Evolutionary conservation across 768 basidiomycete species (phyloP), one percentile per base, ranked within the genome.

Genomic region (Boletus tomentosulus): DNA sequence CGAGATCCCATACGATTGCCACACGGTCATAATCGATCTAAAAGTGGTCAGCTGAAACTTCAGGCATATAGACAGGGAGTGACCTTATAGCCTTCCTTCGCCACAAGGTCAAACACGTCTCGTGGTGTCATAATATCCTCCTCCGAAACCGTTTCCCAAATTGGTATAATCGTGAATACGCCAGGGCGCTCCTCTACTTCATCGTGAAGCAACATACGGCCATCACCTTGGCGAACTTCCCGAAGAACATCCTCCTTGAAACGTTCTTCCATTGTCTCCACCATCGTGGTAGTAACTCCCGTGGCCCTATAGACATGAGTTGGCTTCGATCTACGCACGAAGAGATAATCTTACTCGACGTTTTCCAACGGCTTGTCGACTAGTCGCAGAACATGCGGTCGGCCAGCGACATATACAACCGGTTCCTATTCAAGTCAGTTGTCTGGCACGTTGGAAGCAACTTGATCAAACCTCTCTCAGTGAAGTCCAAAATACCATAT

Each of bases 181-280:
- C 95, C 95, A 1, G 94, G 90, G 37, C 88, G 80, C 51, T 96
- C 94, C 68, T 97, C 95, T 6, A 97, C 83, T 72, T 99, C 96
- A 62, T 98, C 96, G 58, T 98, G 97, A 2, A 98, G 79, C 1
- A 99, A 74, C 39, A 99, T 83, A 25, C 90, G 82, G 4, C 94
- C 94, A 58, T 65, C 63, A 34, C 82, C 81, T 30, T 76, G 73
- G 39, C 78, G 77, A n/a, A 95, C 75, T 71, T 99, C 97, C 3
- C 79, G 76, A 7, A 97, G 73, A 11, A 98, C 83, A 63, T 99
- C 97, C 46, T 78, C 79, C 74, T 97, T 96, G 68, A 99, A 84
- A 50, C 74, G 83, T 35, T 81, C 73, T 57, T 98, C 97, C 90
- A 98, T 97, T 28, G 78, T 76, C 69, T 98, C 97, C 3, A 98